Percentiles rank a stretch among this genome's conserved stretches.
These are phyloP conservation scores for Umbelopsis ramanniana DNA, from an alignment of 192 early-diverging fungal species.

Conservation along the genomic window DNA sequence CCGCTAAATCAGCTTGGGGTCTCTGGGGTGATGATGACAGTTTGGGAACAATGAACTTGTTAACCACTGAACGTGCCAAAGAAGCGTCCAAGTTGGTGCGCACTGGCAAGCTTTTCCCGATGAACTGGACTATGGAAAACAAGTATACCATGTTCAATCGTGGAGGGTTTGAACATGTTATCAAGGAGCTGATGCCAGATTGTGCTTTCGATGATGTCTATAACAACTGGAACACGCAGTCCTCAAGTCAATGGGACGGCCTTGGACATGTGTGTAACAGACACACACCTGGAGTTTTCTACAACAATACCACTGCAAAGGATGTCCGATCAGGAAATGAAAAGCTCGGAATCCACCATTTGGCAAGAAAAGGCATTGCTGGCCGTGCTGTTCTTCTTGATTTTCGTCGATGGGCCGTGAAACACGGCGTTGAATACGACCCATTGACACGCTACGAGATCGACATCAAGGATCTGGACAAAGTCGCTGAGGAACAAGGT, in stretches of 20 bases:
- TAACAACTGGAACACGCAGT: constrained; percentile 38
- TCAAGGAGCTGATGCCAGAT: not conserved
- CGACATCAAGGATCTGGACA: constrained; percentile 27
- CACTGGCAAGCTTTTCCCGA: constrained; percentile 29
- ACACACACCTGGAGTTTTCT: constrained; percentile 25
- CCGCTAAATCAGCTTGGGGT: constrained; percentile 29
- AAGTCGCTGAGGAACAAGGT: constrained; percentile 27
- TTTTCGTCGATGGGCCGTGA: constrained; percentile 32
- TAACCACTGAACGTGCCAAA: not conserved
- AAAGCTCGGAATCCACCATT: constrained; percentile 40
- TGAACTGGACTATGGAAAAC: constrained; percentile 37
- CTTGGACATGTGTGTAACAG: constrained; percentile 30
- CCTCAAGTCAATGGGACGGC: constrained; percentile 43
- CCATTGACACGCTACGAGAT: constrained; percentile 29
- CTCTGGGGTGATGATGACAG: constrained; percentile 36
- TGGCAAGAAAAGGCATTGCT: constrained; percentile 37
- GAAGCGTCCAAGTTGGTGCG: constrained; percentile 34
- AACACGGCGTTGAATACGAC: constrained; percentile 26
- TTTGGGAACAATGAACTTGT: constrained; percentile 26
- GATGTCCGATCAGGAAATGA: constrained; percentile 14
- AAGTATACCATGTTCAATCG: constrained; percentile 19
- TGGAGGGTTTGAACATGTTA: not conserved
- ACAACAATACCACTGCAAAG: constrained; percentile 24
- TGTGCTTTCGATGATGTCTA: constrained; percentile 37
- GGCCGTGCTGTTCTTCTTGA: constrained; percentile 36